phyloP scores from a whole-genome alignment of 352 stramenopile species.

The Blastocystis sp. region DNA sequence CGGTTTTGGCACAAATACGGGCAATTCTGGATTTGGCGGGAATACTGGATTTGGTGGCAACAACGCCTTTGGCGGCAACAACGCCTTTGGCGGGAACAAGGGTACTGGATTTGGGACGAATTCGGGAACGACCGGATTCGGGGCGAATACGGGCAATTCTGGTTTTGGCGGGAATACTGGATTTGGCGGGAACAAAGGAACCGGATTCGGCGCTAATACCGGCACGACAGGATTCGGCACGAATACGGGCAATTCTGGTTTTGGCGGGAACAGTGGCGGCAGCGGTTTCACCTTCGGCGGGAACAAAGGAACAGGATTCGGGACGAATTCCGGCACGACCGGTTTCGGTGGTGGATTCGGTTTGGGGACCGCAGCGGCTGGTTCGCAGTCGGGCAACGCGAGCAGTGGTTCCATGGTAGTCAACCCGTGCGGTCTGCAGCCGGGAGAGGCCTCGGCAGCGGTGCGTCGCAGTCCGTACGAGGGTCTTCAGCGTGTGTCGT shows the following conservation, averaged over 20 bases:
- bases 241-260: neutral
- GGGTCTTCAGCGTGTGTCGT: neutral
- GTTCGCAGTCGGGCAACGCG: neutral
- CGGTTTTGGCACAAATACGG: constrained; percentile 16
- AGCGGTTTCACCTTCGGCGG: neutral
- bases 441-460: neutral
- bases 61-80: neutral
- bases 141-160: neutral
- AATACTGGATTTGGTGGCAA: neutral
- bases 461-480: neutral
- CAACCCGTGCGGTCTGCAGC: neutral
- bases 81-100: neutral
- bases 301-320: neutral
- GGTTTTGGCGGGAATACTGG: neutral
- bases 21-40: neutral
- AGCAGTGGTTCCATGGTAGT: neutral
- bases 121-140: neutral
- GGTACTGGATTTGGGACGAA: neutral
- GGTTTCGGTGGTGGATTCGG: neutral
- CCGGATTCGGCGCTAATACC: neutral
- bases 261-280: neutral
- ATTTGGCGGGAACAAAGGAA: neutral
- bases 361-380: neutral
- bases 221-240: neutral
- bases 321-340: neutral